Evolutionary conservation across 257 asterid genomes (phyloP).

Genomic region (Solanum pennellii): DNA sequence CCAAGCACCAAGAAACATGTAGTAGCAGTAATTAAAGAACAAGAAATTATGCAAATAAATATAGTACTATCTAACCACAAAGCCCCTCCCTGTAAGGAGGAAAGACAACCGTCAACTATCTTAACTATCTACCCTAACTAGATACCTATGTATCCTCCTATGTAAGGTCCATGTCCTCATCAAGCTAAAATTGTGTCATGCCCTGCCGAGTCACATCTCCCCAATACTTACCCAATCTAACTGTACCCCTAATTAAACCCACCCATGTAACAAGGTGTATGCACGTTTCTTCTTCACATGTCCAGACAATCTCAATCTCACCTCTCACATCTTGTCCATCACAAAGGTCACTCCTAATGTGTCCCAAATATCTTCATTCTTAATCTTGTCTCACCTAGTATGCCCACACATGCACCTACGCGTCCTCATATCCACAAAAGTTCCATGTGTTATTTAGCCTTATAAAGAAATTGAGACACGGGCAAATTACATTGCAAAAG

Average conservation of each 20-base stretch:
- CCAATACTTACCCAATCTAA: neutral
- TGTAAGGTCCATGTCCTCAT: neutral
- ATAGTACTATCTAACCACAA: neutral
- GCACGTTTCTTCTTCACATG: neutral
- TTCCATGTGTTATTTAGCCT: too few relatives aligned
- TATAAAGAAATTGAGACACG: too few relatives aligned
- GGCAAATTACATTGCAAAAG: too few relatives aligned
- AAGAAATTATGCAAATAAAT: too few relatives aligned
- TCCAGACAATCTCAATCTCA: neutral
- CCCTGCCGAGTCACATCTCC: neutral
- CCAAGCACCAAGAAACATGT: too few relatives aligned
- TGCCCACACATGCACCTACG: neutral
- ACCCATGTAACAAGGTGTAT: neutral
- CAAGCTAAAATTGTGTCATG: neutral
- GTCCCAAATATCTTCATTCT: neutral
- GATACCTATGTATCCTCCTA: neutral
- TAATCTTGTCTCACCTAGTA: neutral
- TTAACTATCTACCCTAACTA: neutral
- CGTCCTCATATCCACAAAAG: neutral
- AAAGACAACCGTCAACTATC: neutral
- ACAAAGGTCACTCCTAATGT: neutral
- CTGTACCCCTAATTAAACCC: neutral
- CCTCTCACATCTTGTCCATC: neutral
- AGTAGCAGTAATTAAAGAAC: too few relatives aligned
- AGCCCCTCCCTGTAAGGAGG: too few relatives aligned